Evolutionary conservation across 192 early-diverging fungal species (phyloP).

Genomic region (Coemansia sp.): DNA sequence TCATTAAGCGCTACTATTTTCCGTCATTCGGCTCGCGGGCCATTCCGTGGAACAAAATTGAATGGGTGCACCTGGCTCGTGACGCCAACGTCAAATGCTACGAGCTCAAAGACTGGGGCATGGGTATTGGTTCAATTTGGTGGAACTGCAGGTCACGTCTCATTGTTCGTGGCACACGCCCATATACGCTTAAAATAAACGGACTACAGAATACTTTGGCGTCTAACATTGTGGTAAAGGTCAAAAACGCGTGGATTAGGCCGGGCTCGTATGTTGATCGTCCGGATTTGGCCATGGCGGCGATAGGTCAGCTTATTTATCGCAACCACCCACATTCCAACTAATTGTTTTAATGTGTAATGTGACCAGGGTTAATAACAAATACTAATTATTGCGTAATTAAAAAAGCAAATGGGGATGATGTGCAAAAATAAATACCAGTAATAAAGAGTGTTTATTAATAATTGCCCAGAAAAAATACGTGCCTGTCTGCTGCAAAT

Average conservation of each 20-base stretch:
- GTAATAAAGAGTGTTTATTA: neutral
- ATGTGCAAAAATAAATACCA: neutral
- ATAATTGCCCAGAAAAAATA: too few species aligned
- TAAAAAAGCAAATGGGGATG: neutral
- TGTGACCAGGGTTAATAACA: neutral
- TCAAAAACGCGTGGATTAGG: conserved; percentile 4
- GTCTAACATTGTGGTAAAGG: conserved; percentile 21
- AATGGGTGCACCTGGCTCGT: conserved; percentile 16
- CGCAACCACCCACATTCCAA: neutral
- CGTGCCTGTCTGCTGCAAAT: too few species aligned
- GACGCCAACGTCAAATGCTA: conserved; percentile 20
- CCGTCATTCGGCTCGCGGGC: conserved; percentile 7
- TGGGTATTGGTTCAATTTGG: conserved; percentile 15
- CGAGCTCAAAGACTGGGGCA: conserved; percentile 20
- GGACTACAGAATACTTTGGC: conserved; percentile 9
- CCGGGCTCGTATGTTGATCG: conserved; percentile 21
- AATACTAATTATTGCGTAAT: neutral
- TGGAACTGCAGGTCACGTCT: conserved; percentile 20
- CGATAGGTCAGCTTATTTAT: conserved; percentile 9
- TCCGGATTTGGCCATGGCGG: conserved; percentile 15
- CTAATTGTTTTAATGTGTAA: neutral
- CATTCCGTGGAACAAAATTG: conserved; percentile 15
- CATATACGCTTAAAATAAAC: neutral
- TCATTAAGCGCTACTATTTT: conserved; percentile 23
- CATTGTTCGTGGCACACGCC: neutral